These are phyloP conservation scores for Paracorniculantispora psalliotae DNA, from an alignment of 2,329 filamentous ascomycete genomes.

Conservation along the genomic window DNA sequence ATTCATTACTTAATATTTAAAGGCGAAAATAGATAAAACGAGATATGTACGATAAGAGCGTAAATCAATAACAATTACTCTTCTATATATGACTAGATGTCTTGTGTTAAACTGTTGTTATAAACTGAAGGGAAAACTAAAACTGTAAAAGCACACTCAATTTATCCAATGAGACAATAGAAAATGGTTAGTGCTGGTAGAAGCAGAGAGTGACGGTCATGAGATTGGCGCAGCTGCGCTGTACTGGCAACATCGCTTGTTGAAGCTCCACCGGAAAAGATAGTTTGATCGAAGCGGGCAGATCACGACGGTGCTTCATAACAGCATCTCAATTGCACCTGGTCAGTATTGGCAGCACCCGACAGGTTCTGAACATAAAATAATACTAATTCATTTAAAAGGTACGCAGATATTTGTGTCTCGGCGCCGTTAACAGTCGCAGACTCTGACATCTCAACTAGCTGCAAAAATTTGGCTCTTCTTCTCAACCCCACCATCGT, in stretches of 20 bases:
- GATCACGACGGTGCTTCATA: background rate
- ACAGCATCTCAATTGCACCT: background rate
- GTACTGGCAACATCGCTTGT: background rate
- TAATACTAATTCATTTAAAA: too few species aligned
- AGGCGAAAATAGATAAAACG: background rate
- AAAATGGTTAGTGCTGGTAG: too few species aligned
- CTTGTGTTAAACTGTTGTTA: background rate
- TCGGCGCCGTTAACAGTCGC: background rate
- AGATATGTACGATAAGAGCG: slow-evolving; percentile 6
- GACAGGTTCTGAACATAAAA: background rate
- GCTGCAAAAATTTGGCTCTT: too few species aligned
- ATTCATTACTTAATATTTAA: background rate
- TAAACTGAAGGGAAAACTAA: too few species aligned
- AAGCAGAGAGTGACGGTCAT: too few species aligned
- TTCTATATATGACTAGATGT: background rate
- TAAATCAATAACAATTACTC: background rate
- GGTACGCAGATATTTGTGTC: too few species aligned
- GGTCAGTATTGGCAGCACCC: background rate
- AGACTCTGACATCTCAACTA: too few species aligned
- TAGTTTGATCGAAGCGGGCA: slow-evolving; percentile 2
- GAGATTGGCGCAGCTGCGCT: too few species aligned
- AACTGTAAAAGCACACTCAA: too few species aligned
- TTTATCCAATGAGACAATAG: too few species aligned
- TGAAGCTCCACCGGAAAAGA: background rate
- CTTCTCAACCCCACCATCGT: too few species aligned